These are phyloP conservation scores for Taphrina sp. DNA, from an alignment of 1,139 yeast species.

Conservation along the genomic window DNA sequence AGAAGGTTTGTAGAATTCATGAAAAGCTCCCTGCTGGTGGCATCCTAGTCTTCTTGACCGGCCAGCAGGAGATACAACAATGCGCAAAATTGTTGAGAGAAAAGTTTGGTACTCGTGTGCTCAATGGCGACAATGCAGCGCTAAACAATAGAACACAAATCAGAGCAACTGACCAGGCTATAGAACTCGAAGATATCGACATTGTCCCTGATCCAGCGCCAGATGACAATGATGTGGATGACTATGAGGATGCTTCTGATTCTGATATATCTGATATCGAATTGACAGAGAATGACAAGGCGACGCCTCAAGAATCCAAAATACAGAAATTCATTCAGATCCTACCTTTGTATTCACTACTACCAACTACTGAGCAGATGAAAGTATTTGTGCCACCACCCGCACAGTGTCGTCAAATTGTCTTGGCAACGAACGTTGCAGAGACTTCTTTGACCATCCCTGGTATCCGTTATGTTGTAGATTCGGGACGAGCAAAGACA, in stretches of 20 bases:
- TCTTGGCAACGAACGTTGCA: conserved; percentile 96
- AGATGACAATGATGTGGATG: conserved; percentile 26
- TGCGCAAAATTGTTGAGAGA: conserved; percentile 56
- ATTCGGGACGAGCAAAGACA: conserved; percentile 91
- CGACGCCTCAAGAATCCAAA: conserved; percentile 49
- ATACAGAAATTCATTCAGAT: conserved; percentile 68
- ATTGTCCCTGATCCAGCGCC: conserved; percentile 57
- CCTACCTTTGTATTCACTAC: conserved; percentile 82
- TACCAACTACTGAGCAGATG: conserved; percentile 94
- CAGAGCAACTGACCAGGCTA: conserved; percentile 50
- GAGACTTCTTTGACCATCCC: conserved; percentile 97
- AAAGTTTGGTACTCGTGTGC: conserved; percentile 9
- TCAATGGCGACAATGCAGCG: conserved; percentile 3
- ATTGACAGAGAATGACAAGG: conserved; percentile 66
- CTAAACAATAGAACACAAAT: not conserved
- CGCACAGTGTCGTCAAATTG: conserved; percentile 76
- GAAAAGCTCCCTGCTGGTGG: conserved; percentile 88
- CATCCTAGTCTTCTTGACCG: conserved; percentile 84
- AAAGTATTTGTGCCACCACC: conserved; percentile 88
- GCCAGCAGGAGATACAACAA: conserved; percentile 83
- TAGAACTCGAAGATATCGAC: conserved; percentile 85
- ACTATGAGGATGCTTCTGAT: conserved; percentile 39
- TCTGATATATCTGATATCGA: conserved; percentile 40
- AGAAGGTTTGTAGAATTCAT: conserved; percentile 84
- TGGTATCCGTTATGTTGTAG: conserved; percentile 90